phyloP scores from a whole-genome alignment of 805 yeast species.

The Candida qinlingensis region DNA sequence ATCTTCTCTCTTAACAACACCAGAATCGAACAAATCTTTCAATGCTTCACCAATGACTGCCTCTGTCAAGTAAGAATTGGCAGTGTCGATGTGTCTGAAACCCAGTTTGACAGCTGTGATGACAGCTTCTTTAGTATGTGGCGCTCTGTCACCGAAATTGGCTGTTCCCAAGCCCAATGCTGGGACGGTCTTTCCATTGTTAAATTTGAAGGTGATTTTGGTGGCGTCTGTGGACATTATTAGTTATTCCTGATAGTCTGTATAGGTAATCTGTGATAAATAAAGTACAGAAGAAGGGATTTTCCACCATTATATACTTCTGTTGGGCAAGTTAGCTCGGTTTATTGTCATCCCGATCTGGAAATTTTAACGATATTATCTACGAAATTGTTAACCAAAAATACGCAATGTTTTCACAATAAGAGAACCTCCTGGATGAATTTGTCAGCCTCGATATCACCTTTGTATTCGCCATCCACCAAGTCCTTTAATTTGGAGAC shows the following conservation, averaged over 20 bases:
- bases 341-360: neutral
- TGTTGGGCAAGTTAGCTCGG: neutral
- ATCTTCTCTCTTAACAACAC: constrained; percentile 37
- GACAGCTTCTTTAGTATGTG: constrained; percentile 47
- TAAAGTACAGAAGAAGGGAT: neutral
- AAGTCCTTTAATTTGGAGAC: constrained; percentile 34
- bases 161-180: constrained; percentile 68
- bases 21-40: constrained; percentile 18
- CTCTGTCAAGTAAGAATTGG: constrained; percentile 57
- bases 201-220: constrained; percentile 38
- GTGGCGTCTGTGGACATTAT: constrained; percentile 21
- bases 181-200: constrained; percentile 55
- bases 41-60: constrained; percentile 51
- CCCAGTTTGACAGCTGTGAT: constrained; percentile 45
- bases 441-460: constrained; percentile 28
- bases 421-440: constrained; percentile 42
- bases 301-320: neutral
- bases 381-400: neutral
- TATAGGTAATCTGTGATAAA: neutral
- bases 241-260: neutral
- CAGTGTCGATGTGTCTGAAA: constrained; percentile 58
- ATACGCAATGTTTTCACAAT: constrained; percentile 16
- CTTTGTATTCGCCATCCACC: constrained; percentile 24
- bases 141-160: constrained; percentile 40
- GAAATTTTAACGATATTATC: neutral